These are phyloP conservation scores for Xylaria sp. DNA, from an alignment of 2,329 filamentous ascomycete species.

Conservation along the genomic window DNA sequence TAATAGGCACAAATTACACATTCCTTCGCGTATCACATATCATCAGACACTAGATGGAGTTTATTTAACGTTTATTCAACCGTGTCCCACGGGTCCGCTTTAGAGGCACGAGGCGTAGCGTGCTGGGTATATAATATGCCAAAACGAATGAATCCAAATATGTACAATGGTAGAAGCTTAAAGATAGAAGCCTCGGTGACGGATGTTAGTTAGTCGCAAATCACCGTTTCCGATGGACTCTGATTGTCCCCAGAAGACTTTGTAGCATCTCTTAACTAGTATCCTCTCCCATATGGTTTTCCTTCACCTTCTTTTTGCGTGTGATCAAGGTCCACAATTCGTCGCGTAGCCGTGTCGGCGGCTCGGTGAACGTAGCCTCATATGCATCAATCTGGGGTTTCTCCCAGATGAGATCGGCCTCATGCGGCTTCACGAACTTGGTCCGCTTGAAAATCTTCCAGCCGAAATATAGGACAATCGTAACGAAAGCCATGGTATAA, in stretches of 20 bases:
- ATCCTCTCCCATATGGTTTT: conserved; percentile 43
- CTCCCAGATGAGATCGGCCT: conserved; percentile 70
- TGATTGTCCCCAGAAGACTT: background rate
- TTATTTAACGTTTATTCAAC: conserved; percentile 4
- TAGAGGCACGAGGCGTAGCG: background rate
- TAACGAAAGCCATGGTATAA: conserved; percentile 61
- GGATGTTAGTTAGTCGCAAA: background rate
- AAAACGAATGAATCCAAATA: conserved; percentile 23
- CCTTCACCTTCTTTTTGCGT: conserved; percentile 46
- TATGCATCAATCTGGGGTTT: conserved; percentile 67
- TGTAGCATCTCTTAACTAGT: conserved; percentile 5
- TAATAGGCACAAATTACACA: background rate
- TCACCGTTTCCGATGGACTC: conserved; percentile 14
- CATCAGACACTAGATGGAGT: background rate
- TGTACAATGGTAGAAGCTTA: conserved; percentile 5
- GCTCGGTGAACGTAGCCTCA: conserved; percentile 57
- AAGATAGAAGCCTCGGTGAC: background rate
- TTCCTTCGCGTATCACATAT: background rate
- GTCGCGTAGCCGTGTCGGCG: conserved; percentile 58
- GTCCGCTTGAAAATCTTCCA: conserved; percentile 74
- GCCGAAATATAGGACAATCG: conserved; percentile 63
- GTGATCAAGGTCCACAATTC: conserved; percentile 55
- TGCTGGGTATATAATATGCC: conserved; percentile 29
- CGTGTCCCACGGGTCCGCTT: background rate
- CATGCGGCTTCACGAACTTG: conserved; percentile 60